phyloP scores from a whole-genome alignment of 2,329 filamentous ascomycete species.

The Fusarium sp. region DNA sequence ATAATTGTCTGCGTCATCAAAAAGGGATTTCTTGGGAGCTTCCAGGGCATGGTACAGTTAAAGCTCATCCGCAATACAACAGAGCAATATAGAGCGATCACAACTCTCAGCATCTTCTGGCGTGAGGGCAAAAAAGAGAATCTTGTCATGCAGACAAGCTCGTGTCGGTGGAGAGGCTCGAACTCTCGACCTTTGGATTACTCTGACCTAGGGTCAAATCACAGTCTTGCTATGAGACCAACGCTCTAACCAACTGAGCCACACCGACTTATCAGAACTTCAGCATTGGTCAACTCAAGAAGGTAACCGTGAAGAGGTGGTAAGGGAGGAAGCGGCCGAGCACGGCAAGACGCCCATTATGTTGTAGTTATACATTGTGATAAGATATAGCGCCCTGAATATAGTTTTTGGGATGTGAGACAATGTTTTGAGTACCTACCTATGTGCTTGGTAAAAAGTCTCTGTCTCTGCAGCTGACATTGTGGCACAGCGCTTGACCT shows the following conservation, averaged over 20 bases:
- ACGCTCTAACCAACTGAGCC: constrained; percentile 45
- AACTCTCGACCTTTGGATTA: constrained; percentile 44
- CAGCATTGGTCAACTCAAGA: background rate
- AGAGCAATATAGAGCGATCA: background rate
- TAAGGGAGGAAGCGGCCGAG: background rate
- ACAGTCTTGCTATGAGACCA: constrained; percentile 36
- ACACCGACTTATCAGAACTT: constrained; percentile 22
- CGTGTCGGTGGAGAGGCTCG: constrained; percentile 43
- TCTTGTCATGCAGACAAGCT: background rate
- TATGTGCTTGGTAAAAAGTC: background rate
- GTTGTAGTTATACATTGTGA: background rate
- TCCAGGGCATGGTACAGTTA: background rate
- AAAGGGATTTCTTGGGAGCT: background rate
- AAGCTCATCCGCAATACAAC: background rate
- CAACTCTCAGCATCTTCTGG: background rate
- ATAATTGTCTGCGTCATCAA: background rate
- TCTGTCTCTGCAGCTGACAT: background rate
- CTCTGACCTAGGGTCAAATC: constrained; percentile 36
- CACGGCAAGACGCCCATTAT: background rate
- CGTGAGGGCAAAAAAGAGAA: constrained; percentile 7
- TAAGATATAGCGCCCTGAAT: background rate
- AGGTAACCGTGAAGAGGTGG: background rate
- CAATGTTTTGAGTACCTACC: background rate
- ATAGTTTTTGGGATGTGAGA: background rate
- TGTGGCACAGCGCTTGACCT: background rate